Evolutionary conservation across 1,284 basidiomycete species (phyloP).

Genomic region (Apiotrichum brassicae): DNA sequence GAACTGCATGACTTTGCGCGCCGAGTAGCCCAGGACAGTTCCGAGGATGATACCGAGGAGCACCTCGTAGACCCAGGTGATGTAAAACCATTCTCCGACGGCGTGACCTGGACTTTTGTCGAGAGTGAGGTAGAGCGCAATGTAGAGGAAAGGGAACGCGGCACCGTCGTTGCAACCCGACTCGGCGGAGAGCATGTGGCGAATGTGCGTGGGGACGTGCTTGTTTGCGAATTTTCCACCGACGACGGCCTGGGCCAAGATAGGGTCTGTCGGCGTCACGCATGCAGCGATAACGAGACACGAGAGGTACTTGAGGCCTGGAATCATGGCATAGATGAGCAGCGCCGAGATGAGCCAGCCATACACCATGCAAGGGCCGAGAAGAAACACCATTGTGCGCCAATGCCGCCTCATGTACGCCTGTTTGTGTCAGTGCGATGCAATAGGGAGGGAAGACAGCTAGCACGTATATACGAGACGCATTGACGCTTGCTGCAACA

Average conservation of each 20-base stretch:
- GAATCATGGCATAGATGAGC: conserved; percentile 82
- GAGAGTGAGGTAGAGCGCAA: conserved; percentile 82
- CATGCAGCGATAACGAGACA: conserved; percentile 85
- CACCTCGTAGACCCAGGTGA: conserved; percentile 78
- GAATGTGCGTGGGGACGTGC: conserved; percentile 92
- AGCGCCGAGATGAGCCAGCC: conserved; percentile 85
- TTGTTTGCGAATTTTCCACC: conserved; percentile 98
- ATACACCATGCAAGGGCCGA: conserved; percentile 75
- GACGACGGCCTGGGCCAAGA: conserved; percentile 58
- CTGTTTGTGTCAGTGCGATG: conserved; percentile 20
- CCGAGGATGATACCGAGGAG: conserved; percentile 74
- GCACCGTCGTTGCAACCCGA: conserved; percentile 90
- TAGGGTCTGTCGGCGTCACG: conserved; percentile 92
- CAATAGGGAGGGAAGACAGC: no score
- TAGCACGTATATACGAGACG: no score
- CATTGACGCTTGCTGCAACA: no score
- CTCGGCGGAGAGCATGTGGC: conserved; percentile 87
- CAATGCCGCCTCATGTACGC: conserved; percentile 87
- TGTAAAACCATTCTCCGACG: conserved; percentile 60
- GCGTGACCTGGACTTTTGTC: conserved; percentile 62
- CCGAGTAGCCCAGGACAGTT: conserved; percentile 67
- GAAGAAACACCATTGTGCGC: conserved; percentile 76
- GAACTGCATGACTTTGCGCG: conserved; percentile 92
- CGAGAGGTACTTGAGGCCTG: conserved; percentile 76
- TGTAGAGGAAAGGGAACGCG: conserved; percentile 88